Evolutionary conservation across 805 yeast genomes (phyloP).

Genomic region (Scheffersomyces amazonensis): DNA sequence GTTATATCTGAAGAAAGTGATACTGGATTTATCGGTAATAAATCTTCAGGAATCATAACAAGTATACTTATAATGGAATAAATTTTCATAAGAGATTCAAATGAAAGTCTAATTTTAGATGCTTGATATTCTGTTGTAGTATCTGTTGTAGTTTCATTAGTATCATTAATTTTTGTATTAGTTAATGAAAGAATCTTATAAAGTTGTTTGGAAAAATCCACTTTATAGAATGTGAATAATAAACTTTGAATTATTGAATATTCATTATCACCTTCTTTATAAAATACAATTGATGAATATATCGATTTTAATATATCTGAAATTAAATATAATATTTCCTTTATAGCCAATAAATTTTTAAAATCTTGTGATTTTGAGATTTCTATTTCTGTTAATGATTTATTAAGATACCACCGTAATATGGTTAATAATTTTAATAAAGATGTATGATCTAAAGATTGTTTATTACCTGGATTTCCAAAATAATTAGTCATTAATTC

Average conservation of each 20-base stretch:
- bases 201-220: conserved; percentile 17
- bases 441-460: neutral
- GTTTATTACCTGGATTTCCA: neutral
- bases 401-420: conserved; percentile 14
- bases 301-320: conserved; percentile 21
- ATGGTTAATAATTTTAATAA: conserved; percentile 10
- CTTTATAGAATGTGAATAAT: conserved; percentile 19
- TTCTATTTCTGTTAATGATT: conserved; percentile 12
- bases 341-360: conserved; percentile 15
- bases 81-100: conserved; percentile 23
- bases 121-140: conserved; percentile 2
- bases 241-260: conserved; percentile 18
- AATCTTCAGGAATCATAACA: conserved; percentile 19
- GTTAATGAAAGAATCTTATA: conserved; percentile 15
- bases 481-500: neutral
- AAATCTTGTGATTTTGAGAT: conserved; percentile 5
- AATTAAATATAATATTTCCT: conserved; percentile 23
- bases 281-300: conserved; percentile 12
- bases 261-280: conserved; percentile 12
- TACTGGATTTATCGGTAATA: conserved; percentile 15
- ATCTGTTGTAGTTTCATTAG: too few species aligned
- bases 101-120: conserved; percentile 22
- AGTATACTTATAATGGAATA: conserved; percentile 22
- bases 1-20: conserved; percentile 27
- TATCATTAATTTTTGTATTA: conserved; percentile 3